Percentiles rank a stretch among this genome's conserved stretches.
Conservation (phyloP, 495 filamentous ascomycete species). For the Thermothielavioides terrestris region DNA sequence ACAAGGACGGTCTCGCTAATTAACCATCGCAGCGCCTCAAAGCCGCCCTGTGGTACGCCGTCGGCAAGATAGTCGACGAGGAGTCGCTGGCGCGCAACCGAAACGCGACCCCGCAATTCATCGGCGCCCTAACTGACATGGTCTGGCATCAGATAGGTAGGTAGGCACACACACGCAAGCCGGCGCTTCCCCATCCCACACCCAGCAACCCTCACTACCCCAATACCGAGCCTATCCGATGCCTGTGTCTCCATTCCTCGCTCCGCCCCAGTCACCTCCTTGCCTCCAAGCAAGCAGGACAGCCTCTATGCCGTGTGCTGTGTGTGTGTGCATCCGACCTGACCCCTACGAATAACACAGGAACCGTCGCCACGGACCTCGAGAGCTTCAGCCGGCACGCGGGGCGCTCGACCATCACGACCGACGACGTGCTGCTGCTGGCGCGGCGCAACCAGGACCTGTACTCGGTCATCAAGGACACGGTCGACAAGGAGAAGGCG, state of each 20-base stretch:
- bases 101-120: conserved; percentile 93
- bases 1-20: too few relatives aligned
- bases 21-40: conserved; percentile 65
- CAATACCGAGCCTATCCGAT: too few relatives aligned
- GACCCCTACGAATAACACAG: too few relatives aligned
- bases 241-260: too few relatives aligned
- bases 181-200: too few relatives aligned
- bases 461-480: conserved; percentile 58
- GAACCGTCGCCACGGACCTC: conserved; percentile 65
- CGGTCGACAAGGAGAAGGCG: conserved; percentile 52
- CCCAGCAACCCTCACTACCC: neutral
- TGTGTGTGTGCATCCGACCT: too few relatives aligned
- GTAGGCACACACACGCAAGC: conserved; percentile 4
- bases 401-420: conserved; percentile 70
- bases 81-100: conserved; percentile 65
- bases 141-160: conserved; percentile 84
- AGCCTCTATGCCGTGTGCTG: too few relatives aligned
- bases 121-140: conserved; percentile 83
- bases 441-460: conserved; percentile 79
- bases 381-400: conserved; percentile 83
- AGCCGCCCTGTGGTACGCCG: conserved; percentile 83
- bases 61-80: conserved; percentile 85
- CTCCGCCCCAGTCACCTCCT: too few relatives aligned
- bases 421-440: conserved; percentile 81
- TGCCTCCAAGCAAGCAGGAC: too few relatives aligned